These are phyloP conservation scores for Oenanthe sinensis DNA, from an alignment of 129 eudicot genomes.

Conservation along the genomic window DNA sequence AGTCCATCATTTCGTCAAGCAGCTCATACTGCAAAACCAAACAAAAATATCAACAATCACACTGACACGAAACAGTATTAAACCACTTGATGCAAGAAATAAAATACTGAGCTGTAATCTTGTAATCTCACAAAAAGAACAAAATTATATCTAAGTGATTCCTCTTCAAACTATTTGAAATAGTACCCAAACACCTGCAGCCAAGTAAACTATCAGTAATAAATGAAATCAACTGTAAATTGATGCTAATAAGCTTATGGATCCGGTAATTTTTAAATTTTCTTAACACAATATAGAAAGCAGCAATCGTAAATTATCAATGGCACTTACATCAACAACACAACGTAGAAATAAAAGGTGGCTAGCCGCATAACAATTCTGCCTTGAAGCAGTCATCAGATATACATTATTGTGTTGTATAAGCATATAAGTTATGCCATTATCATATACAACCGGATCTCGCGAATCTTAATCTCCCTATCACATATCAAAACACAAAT, in stretches of 20 bases:
- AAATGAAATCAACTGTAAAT: neutral
- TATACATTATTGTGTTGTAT: conserved; percentile 96
- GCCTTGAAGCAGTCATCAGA: conserved; percentile 84
- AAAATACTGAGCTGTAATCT: neutral
- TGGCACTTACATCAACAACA: conserved; percentile 79
- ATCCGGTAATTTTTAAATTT: neutral
- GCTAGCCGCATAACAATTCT: conserved; percentile 98
- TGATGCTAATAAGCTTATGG: neutral
- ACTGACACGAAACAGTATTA: neutral
- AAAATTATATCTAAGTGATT: conserved; percentile 94
- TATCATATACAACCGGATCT: conserved; percentile 85
- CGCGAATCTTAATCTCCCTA: conserved; percentile 81
- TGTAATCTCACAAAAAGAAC: conserved; percentile 77
- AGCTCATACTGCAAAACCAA: conserved; percentile 67
- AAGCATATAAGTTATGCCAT: conserved; percentile 94
- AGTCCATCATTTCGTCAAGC: conserved; percentile 98
- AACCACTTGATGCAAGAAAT: neutral
- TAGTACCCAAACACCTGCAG: conserved; percentile 89
- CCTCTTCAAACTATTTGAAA: conserved; percentile 98
- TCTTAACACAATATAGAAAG: neutral
- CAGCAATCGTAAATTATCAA: conserved; percentile 17
- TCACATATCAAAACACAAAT: conserved; percentile 1
- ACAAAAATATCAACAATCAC: neutral
- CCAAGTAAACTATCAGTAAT: conserved; percentile 8
- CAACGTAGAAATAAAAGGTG: conserved; percentile 84